phyloP scores from a whole-genome alignment of 352 stramenopile species.

The Pythium aphanidermatum region DNA sequence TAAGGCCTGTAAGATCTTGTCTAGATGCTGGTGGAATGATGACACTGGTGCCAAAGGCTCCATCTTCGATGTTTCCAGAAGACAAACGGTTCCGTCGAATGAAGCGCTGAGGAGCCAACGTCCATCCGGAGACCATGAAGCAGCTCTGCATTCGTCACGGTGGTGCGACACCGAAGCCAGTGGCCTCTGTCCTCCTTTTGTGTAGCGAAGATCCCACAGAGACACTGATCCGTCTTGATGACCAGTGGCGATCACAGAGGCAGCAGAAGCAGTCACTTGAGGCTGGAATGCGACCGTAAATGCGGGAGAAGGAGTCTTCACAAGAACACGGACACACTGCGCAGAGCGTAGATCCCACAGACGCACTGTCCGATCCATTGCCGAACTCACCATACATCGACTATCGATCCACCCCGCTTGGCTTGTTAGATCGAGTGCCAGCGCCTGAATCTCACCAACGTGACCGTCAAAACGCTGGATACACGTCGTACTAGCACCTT shows the following conservation, averaged over 20 bases:
- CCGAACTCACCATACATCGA: conserved; percentile 24
- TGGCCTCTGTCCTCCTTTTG: conserved; percentile 4
- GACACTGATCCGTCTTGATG: conserved; percentile 55
- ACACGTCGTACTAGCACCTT: conserved; percentile 9
- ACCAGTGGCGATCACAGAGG: conserved; percentile 31
- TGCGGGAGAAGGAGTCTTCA: conserved; percentile 22
- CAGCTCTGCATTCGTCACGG: conserved; percentile 48
- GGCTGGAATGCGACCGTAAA: conserved; percentile 47
- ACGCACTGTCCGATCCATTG: conserved; percentile 53
- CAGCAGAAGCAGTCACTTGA: conserved; percentile 5
- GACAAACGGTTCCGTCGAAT: conserved; percentile 57
- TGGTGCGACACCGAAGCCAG: conserved; percentile 33
- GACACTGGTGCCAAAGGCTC: conserved; percentile 27
- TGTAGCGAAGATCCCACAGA: conserved; percentile 60
- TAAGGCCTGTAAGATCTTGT: conserved; percentile 59
- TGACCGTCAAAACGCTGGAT: conserved; percentile 47
- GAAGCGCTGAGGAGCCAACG: conserved; percentile 50
- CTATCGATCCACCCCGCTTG: background rate
- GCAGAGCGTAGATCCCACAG: conserved; percentile 62
- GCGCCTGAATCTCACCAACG: conserved; percentile 54
- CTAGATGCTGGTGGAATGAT: conserved; percentile 49
- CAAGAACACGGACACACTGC: conserved; percentile 45
- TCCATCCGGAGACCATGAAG: conserved; percentile 55
- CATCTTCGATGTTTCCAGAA: conserved; percentile 12
- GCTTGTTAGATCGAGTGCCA: background rate